Base-by-base conservation (phyloP, 2,329 filamentous ascomycete species). In the Sordariomycetes sp. region DNA sequence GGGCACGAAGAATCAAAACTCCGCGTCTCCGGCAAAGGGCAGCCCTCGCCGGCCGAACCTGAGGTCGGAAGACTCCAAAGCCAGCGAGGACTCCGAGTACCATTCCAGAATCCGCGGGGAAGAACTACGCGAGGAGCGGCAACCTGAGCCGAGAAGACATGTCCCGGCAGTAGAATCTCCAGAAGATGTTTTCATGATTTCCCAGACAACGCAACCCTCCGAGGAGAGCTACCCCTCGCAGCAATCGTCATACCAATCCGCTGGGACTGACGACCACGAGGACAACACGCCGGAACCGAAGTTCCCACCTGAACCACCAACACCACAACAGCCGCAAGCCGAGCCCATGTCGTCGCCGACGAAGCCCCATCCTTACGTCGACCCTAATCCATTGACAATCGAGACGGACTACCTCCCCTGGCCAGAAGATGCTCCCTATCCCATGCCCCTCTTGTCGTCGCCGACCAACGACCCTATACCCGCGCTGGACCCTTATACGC, bases 351-450 rank as follows among this genome's bases (percentile, higher is more conserved):
- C n/a, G n/a, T n/a, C n/a, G n/a, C 50, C 50, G 2, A 40, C 45
- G 3, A 55, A 53, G 21, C 33, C 39, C 0, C 38, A 39, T 7
- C 11, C 10, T 3, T 33, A 25, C 21, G 9, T 16, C 31, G 31
- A 33, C 21, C 31, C 20, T 8, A 17, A n/a, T 23, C 21, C 31
- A 5, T 49, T 49, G 7, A 57, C 53, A 3, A 64, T 72, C 11
- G 73, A 78, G 29, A 66, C 60, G 1, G 76, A 80, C 46, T 80
- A 71, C 40, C 57, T 79, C 6, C 68, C 69, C 1, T 78, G 75
- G 72, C 55, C 62, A 1, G 58, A 68, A 15, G 76, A 80, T 39
- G 68, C 70, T 2, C 51, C 62, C 0, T 79, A 75, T 36, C 68
- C 74, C 0, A 63, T 72, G 39, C 64, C 67, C 0, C 39, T 58